phyloP scores from a whole-genome alignment of 768 basidiomycete species.

The Leucocoprinus birnbaumii region DNA sequence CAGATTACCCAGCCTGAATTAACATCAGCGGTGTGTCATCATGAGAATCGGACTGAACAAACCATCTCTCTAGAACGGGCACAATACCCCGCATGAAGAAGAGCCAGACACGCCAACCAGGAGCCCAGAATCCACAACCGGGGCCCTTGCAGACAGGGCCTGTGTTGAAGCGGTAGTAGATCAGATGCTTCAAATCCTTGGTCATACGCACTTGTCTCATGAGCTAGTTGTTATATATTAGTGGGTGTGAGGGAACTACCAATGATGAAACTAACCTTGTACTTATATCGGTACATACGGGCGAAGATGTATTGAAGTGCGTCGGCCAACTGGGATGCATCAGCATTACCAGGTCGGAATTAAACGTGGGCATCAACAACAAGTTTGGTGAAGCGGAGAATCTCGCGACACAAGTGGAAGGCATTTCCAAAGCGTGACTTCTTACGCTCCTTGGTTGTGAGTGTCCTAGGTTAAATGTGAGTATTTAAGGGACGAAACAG shows the following conservation, averaged over 20 bases:
- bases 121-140: conserved; percentile 99
- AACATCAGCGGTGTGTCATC: background rate
- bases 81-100: conserved; percentile 99
- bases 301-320: conserved; percentile 97
- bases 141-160: conserved; percentile 99
- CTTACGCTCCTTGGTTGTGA: conserved; percentile 99
- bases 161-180: conserved; percentile 99
- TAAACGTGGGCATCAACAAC: conserved; percentile 99
- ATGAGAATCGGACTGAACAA: conserved; percentile 16
- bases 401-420: conserved; percentile 97
- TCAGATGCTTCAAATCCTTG: conserved; percentile 97
- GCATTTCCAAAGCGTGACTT: conserved; percentile 99
- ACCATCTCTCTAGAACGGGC: conserved; percentile 95
- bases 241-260: conserved; percentile 7
- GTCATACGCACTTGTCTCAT: conserved; percentile 99
- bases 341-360: conserved; percentile 96
- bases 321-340: conserved; percentile 98
- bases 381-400: conserved; percentile 94
- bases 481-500: conserved; percentile 2
- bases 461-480: conserved; percentile 54
- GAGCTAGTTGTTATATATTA: conserved; percentile 42
- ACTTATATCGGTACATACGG: conserved; percentile 99
- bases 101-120: conserved; percentile 99
- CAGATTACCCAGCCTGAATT: conserved; percentile 80
- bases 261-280: conserved; percentile 62